A percentile compares a stretch with the other conserved stretches of the same genome.
phyloP scores from a whole-genome alignment of 2,329 filamentous ascomycete genomes.

The Apiospora hydei region DNA sequence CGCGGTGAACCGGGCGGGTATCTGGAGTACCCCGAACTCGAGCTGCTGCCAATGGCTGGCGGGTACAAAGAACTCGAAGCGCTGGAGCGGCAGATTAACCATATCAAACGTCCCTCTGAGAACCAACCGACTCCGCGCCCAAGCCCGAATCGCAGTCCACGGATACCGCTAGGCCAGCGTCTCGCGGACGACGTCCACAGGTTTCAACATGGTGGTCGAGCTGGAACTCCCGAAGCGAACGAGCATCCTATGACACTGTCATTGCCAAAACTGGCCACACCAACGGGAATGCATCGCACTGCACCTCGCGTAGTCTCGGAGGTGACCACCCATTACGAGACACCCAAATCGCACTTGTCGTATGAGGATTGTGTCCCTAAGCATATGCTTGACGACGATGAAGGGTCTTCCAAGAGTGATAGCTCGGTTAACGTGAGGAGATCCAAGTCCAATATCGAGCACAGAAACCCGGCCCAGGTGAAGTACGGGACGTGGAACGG shows the following conservation, averaged over 20 bases:
- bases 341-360: constrained; percentile 32
- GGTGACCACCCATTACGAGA: constrained; percentile 28
- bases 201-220: constrained; percentile 30
- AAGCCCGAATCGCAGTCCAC: constrained; percentile 22
- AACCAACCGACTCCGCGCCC: background rate
- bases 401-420: constrained; percentile 25
- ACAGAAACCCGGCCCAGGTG: background rate
- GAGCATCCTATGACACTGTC: background rate
- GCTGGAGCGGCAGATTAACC: constrained; percentile 41
- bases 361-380: constrained; percentile 39
- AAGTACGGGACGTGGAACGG: constrained; percentile 37
- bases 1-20: constrained; percentile 24
- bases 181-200: constrained; percentile 39
- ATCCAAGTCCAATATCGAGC: constrained; percentile 23
- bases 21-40: constrained; percentile 46
- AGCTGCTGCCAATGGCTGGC: constrained; percentile 42
- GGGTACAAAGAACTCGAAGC: constrained; percentile 43
- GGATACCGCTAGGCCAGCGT: constrained; percentile 33
- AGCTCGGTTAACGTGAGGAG: constrained; percentile 24
- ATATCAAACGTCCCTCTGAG: constrained; percentile 37
- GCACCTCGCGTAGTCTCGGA: constrained; percentile 25
- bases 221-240: constrained; percentile 25
- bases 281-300: background rate
- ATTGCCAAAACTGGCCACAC: background rate
- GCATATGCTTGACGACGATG: constrained; percentile 37